Conservation (phyloP, 441 rosid species). For the Rhodomyrtus psidioides region DNA sequence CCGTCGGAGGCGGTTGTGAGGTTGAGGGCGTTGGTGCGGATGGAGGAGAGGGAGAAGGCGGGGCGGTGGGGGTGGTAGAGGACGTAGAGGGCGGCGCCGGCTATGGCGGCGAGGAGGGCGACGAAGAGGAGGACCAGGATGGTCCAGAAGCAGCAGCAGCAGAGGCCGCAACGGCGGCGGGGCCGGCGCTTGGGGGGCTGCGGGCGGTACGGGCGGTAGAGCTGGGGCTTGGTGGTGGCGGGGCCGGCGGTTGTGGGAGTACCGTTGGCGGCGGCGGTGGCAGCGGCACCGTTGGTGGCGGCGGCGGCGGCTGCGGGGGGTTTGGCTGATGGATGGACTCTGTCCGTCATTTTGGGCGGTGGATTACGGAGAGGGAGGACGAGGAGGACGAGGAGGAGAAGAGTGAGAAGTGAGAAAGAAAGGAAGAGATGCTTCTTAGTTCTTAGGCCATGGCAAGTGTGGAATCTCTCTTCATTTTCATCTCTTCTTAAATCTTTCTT, state of each 20-base stretch:
- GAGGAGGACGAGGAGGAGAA: too few relatives aligned
- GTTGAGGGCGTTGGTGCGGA: conserved; percentile 39
- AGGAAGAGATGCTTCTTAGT: neutral
- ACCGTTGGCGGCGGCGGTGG: neutral
- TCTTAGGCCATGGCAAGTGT: neutral
- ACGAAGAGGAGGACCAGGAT: neutral
- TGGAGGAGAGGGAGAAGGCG: conserved; percentile 25
- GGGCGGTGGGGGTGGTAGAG: conserved; percentile 48
- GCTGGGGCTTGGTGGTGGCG: conserved; percentile 1
- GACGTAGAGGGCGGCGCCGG: conserved; percentile 47
- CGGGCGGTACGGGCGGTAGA: conserved; percentile 17
- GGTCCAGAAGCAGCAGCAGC: conserved; percentile 18
- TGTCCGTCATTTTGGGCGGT: neutral
- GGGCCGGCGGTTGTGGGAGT: neutral
- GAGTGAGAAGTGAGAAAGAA: neutral
- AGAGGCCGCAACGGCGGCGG: conserved; percentile 7
- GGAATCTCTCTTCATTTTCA: neutral
- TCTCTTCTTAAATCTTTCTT: neutral
- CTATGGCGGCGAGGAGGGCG: conserved; percentile 5
- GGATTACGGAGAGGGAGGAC: neutral
- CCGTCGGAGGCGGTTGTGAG: conserved; percentile 55
- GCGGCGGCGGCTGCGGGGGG: neutral
- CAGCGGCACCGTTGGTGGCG: neutral
- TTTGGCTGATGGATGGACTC: conserved; percentile 5
- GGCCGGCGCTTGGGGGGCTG: neutral